Base-by-base conservation (phyloP, 805 yeast species). In the Yarrowia phangngaensis region DNA sequence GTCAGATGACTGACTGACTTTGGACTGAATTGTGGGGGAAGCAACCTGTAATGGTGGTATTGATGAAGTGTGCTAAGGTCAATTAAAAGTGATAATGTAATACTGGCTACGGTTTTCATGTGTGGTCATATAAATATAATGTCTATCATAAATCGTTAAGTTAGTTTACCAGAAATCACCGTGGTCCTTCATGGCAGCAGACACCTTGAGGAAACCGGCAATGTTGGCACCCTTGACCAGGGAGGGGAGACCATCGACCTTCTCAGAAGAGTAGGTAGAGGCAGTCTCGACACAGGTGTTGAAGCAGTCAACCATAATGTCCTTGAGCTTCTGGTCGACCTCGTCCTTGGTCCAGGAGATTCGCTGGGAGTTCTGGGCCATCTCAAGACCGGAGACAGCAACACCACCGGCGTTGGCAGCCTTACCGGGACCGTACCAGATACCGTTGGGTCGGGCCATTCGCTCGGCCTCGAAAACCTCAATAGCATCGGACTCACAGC, bases 391-490 rank as follows among this genome's bases (percentile, higher is more conserved):
- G 53, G 96, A 87, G 52, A 89, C 97, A 52, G 96, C 95, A 61
- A 90, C 98, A 81, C 98, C 98, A 74, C 97, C 98, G 74, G 94
- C 84, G 81, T 90, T 90, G 64, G 97, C 90, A 60, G 97, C 97
- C 80, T 90, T 90, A 73, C 97, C 97, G 67, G 97, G 97, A 63
- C 95, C 97, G 73, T 89, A 90, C 98, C 98, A 90, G 71, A 88
- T 85, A 54, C 79, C 73, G 36, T 62, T 57, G 41, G 61, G 55
- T 13, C 55, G 33, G 14, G 43, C 17, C 27, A 54, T 47, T 31
- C 74, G 67, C 60, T 68, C 70, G 52, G 73, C 58, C 79, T 90
- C 98, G 62, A 89, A 90, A 55, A 85, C 88, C 59, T 82, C 87
- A 60, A 90, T 87, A 60, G 98, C 98, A 69, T 90, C 97, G 72